Conservation (phyloP, 2,329 filamentous ascomycete species). For the Penicillium sp. region DNA sequence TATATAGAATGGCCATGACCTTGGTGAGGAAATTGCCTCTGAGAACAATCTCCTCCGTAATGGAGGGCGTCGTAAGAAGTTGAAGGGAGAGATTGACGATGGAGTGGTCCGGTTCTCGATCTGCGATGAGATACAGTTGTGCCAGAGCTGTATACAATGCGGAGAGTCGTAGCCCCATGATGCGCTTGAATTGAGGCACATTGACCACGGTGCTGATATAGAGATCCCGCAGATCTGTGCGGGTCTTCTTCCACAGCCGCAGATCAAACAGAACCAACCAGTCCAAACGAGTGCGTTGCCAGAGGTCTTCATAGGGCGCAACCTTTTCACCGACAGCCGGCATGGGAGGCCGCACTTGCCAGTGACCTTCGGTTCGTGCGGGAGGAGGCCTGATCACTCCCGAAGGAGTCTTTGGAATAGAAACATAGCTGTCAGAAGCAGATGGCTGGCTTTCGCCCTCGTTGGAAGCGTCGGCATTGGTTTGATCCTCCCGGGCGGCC, state of each 20-base stretch:
- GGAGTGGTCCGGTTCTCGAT: constrained; percentile 94
- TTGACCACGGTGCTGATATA: constrained; percentile 97
- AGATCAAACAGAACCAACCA: constrained; percentile 95
- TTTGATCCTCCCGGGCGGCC: constrained; percentile 23
- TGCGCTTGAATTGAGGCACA: constrained; percentile 92
- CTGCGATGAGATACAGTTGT: constrained; percentile 92
- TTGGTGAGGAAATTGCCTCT: constrained; percentile 95
- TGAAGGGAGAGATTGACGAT: constrained; percentile 97
- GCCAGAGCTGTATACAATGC: constrained; percentile 92
- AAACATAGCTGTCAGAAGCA: constrained; percentile 46
- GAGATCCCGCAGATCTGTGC: constrained; percentile 85
- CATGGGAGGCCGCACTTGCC: constrained; percentile 77
- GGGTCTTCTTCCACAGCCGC: constrained; percentile 93
- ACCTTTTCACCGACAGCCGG: constrained; percentile 66
- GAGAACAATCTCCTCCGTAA: constrained; percentile 93
- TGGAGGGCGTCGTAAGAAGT: constrained; percentile 94
- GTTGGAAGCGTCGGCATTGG: constrained; percentile 10
- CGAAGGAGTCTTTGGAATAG: constrained; percentile 82
- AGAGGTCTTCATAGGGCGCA: constrained; percentile 81
- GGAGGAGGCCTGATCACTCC: constrained; percentile 46
- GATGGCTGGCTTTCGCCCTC: constrained; percentile 22
- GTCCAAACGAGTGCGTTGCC: constrained; percentile 85
- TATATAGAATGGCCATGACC: constrained; percentile 94
- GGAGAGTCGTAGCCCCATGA: constrained; percentile 90
- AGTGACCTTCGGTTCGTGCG: constrained; percentile 69